Base-by-base conservation (phyloP, 768 basidiomycete genomes). In the Udeniomyces megalosporus region DNA sequence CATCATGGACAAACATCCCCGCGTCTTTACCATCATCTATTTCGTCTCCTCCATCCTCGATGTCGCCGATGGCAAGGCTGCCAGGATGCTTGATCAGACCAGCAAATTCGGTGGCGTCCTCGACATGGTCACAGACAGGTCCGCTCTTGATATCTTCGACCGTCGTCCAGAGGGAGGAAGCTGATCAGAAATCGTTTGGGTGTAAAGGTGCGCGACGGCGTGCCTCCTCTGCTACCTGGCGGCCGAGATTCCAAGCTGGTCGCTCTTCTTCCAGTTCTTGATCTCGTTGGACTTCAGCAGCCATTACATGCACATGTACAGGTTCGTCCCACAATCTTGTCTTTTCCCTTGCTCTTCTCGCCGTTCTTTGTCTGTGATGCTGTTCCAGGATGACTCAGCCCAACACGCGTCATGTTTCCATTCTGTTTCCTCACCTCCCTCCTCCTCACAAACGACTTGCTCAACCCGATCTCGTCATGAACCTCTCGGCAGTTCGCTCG, bases 251-350 rank as follows among this genome's bases (percentile, higher is more conserved):
- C 90, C 91, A 4, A 69, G 75, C n/a, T 88, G 78, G 66, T 86
- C 92, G 3, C 76, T 93, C 35, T 69, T 83, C 54, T 96, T 99
- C 78, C 90, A 95, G 74, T 85, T 88, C 76, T 81, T 99, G 65
- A 99, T 99, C 74, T 82, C 92, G 0, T 81, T 99, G 61, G 95
- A 99, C 73, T 99, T 99, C 73, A 85, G 86, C 69, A 93, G 89
- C 68, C 95, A 97, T 75, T 97, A 97, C 75, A 96, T 97, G 82
- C 95, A 97, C 74, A 99, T 97, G 95, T 95, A 96, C 74, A 95
- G 93, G 93, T 92, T 69, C 57, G 80, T 26, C 22, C 42, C 4
- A 2, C 31, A 46, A n/a, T 59, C 53, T 46, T 48, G 1, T 31
- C 22, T 22, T 46, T n/a, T 11, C 26, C 24, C 44, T 53, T 26